Percentiles rank a stretch among this genome's conserved stretches.
These are phyloP conservation scores for Neurospora crassa DNA, from an alignment of 2,329 filamentous ascomycete species.

Conservation along the genomic window DNA sequence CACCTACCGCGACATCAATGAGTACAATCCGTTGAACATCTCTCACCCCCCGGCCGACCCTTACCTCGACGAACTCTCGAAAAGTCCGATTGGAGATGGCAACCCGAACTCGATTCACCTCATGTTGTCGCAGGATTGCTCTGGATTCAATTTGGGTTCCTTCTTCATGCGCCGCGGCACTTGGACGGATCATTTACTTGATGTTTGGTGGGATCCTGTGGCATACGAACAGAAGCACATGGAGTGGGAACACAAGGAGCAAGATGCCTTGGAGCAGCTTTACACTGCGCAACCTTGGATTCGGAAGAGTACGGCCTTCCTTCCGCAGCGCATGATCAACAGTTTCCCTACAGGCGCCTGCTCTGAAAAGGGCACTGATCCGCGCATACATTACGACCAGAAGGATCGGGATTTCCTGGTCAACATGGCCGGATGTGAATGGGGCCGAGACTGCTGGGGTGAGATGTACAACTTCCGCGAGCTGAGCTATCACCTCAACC, in stretches of 20 bases:
- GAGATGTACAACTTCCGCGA: conserved; percentile 96
- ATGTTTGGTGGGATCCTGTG: conserved; percentile 98
- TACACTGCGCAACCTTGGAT: conserved; percentile 92
- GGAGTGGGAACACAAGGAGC: conserved; percentile 98
- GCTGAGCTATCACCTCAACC: conserved; percentile 82
- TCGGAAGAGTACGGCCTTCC: conserved; percentile 76
- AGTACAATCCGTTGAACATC: conserved; percentile 92
- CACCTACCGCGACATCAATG: conserved; percentile 91
- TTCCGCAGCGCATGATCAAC: conserved; percentile 88
- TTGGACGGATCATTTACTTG: conserved; percentile 86
- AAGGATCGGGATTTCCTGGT: conserved; percentile 85
- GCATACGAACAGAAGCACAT: conserved; percentile 97
- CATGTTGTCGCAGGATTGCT: conserved; percentile 85
- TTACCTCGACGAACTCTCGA: conserved; percentile 68
- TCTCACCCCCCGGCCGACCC: conserved; percentile 65
- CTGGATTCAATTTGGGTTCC: conserved; percentile 91
- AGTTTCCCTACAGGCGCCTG: conserved; percentile 89
- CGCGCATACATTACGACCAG: conserved; percentile 75
- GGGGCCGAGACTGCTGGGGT: conserved; percentile 93
- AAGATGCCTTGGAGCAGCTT: conserved; percentile 87
- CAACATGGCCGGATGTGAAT: conserved; percentile 98
- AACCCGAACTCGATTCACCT: conserved; percentile 73
- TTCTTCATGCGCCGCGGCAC: conserved; percentile 81
- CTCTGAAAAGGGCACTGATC: conserved; percentile 64
- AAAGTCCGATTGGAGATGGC: conserved; percentile 68